Base-by-base conservation (phyloP, 192 early-diverging fungal genomes). In the Phycomyces blakesleeanus region DNA sequence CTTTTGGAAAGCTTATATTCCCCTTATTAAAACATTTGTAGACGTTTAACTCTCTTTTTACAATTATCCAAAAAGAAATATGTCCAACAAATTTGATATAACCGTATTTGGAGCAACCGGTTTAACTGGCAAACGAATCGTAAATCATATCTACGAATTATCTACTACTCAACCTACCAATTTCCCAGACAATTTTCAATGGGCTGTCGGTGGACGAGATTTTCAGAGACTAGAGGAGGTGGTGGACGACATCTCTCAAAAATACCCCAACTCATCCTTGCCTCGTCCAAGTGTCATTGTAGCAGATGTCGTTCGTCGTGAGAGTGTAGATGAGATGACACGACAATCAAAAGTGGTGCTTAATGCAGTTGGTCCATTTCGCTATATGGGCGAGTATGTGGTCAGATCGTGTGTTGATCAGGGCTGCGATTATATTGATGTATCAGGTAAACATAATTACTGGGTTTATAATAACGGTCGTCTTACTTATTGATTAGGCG, bases 321-420 rank as follows among this genome's bases (percentile, higher is more conserved):
- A 67, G 38, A 22, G 40, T 41, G 24, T 70, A 8, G 68, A 75
- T 47, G 20, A 21, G n/a, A 60, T 67, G 69, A 37, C 67, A 5
- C 18, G 40, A 16, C 41, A 54, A 27, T 57, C 67, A 14, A 61
- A 49, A n/a, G 69, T 85, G 18, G 53, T 82, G 15, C 72, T 86
- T 57, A 83, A 83, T 57, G 83, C 82, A 41, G 82, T 86, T 24
- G 87, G 87, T 7, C 87, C 87, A 6, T 89, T 81, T 73, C 77
- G 87, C 3, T 87, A 81, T 53, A 73, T 77, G 63, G 87, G 87
- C 16, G 81, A 83, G 64, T 79, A 81, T 20, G 87, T 84, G 0
- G 84, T 89, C 15, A 29, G 59, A 25, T 81, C 84, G 1, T 89
- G 87, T 64, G 76, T 86, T 16, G 75, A 77, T 14, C 67, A 76